Base-by-base conservation (phyloP, 1,284 basidiomycete genomes). In the Tranzscheliella williamsii region DNA sequence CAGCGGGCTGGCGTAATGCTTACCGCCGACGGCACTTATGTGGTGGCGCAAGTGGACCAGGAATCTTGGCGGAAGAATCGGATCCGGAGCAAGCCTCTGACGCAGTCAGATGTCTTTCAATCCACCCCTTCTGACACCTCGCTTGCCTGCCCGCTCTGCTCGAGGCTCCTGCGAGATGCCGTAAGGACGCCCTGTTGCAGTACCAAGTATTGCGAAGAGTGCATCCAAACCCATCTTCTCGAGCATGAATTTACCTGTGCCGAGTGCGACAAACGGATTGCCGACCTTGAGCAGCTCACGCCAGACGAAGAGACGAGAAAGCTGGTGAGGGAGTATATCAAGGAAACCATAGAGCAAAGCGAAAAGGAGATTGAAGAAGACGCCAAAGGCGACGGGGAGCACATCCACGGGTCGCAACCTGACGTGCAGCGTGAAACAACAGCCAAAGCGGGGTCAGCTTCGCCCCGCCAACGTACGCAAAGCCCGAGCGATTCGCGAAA, bases 161-260 rank as follows among this genome's bases (percentile, higher is more conserved):
- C 67, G 30, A 73, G 70, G 43, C 55, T 77, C 24, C 45, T 75
- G 15, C 58, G 64, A 22, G 65, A 70, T 24, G 72, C 75, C 6
- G 70, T 74, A 7, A 51, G 65, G 38, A 73, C 75, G 36, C 67
- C 69, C 2, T 77, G 75, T 50, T 77, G 75, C 44, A 45, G 52
- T 16, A 75, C 70, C 3, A 60, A 56, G 9, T 75, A 70, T 42
- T 77, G 75, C 36, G 73, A 77, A 32, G 75, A 77, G 46, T 75
- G 73, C 43, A 74, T 77, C 23, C 72, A 73, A 41, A 75, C 67
- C 7, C 67, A 76, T 33, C 45, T 77, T 11, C 65, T 77, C 32
- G 75, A 77, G 42, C 72, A 77, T 42, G 75, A 77, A 33, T 76
- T 77, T 42, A 45, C 35, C 15, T 77, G 75, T 32, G 62, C 75